Conservation (phyloP, 306 rosid species). For the Pterocarpus santalinus region DNA sequence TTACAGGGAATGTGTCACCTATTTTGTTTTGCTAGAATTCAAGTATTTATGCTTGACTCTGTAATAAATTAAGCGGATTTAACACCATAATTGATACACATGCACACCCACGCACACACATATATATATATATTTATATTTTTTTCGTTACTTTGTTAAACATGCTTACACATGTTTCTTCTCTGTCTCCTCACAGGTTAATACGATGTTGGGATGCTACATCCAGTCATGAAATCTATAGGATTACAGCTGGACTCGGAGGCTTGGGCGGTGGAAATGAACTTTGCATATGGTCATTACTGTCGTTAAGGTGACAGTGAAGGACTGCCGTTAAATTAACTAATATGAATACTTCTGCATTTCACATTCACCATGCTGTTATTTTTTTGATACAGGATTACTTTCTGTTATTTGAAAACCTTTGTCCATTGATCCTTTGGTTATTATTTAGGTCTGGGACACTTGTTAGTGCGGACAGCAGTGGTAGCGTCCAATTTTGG, state of each 20-base stretch:
- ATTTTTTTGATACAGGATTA: slow-evolving; percentile 31
- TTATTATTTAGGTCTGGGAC: slow-evolving; percentile 79
- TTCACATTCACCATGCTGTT: not conserved
- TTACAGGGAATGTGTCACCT: not conserved
- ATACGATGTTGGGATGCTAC: slow-evolving; percentile 87
- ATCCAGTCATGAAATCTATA: slow-evolving; percentile 71
- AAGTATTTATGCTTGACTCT: not conserved
- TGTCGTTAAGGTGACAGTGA: slow-evolving; percentile 72
- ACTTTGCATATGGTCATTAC: slow-evolving; percentile 89
- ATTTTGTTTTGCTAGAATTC: not conserved
- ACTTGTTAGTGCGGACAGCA: slow-evolving; percentile 98
- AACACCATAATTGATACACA: not conserved
- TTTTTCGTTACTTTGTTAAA: slow-evolving; percentile 1
- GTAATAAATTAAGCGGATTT: not conserved
- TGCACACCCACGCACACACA: not conserved
- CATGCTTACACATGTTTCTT: not conserved
- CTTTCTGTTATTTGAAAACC: slow-evolving; percentile 23
- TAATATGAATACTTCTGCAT: slow-evolving; percentile 3
- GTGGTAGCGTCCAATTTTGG: slow-evolving; percentile 98
- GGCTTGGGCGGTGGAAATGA: slow-evolving; percentile 78
- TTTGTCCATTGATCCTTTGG: slow-evolving; percentile 31
- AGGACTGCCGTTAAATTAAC: not conserved
- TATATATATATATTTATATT: not conserved
- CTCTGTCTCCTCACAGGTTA: slow-evolving; percentile 52
- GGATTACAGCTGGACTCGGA: slow-evolving; percentile 92